Evolutionary conservation across 495 filamentous ascomycete species (phyloP).

Genomic region (Penicillium cinerascens): DNA sequence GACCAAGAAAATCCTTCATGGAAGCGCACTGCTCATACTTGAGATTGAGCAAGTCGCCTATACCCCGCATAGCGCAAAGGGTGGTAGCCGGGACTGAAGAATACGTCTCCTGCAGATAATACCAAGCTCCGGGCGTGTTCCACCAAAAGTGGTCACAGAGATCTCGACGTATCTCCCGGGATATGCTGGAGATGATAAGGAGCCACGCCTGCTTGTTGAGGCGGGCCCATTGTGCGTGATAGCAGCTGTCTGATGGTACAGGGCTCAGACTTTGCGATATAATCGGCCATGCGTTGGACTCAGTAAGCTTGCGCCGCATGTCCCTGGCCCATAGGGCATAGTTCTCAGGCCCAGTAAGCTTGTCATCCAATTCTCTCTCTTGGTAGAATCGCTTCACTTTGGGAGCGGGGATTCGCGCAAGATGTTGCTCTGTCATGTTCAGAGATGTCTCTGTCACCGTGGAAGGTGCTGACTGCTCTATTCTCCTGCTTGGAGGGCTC

Average conservation of each 20-base stretch:
- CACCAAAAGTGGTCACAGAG: neutral
- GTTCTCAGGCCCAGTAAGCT: conserved; percentile 10
- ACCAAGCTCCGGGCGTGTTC: conserved; percentile 3
- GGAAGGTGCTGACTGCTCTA: neutral
- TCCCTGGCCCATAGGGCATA: neutral
- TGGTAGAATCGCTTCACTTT: neutral
- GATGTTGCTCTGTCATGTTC: neutral
- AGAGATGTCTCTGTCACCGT: too few species aligned
- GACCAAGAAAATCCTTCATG: conserved; percentile 2
- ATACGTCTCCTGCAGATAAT: neutral
- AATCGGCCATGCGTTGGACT: neutral
- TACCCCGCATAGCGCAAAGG: neutral
- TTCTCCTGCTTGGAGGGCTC: neutral
- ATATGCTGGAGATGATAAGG: conserved; percentile 1
- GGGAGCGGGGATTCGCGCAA: neutral
- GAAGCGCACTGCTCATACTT: conserved; percentile 5
- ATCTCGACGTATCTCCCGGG: neutral
- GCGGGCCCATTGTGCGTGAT: neutral
- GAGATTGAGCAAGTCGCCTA: neutral
- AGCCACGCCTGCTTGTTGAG: conserved; percentile 2
- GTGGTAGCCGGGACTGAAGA: neutral
- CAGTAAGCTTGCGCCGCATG: neutral
- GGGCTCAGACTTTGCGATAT: neutral
- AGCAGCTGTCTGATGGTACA: neutral
- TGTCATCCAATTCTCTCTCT: neutral